Evolutionary conservation across 2,329 filamentous ascomycete genomes (phyloP), one percentile per base, ranked within the genome.

Genomic region (Aspergillus fumigatus): DNA sequence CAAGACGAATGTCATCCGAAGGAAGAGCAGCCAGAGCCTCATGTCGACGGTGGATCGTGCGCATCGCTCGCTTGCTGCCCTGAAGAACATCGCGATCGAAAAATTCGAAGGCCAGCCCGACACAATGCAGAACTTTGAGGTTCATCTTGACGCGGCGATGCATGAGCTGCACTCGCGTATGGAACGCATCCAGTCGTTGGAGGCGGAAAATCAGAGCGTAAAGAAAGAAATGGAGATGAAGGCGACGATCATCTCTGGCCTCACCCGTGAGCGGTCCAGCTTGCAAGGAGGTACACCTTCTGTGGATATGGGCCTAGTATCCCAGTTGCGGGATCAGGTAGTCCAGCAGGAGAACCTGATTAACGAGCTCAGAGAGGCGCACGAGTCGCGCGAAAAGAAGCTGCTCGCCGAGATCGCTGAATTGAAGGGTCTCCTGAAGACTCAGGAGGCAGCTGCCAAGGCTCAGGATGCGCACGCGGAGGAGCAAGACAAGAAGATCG

Each of bases 161-260:
- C 90, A 94, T 65, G 94, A 99, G 71, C 80, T 99, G 35, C 89
- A 96, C 62, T 82, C 82, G 9, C 86, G 92, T 45, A 92, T 92
- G 41, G 92, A 97, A 72, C 87, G 92, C 27, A 92, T 97, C 53
- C 90, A 95, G 68, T 87, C 92, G 66, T 80, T 99, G 14, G 94
- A 99, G 73, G 86, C 86, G 5, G 93, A 96, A 64, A 84, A 97
- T 55, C 80, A 86, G 26, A 87, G 85, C 3, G 85, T 92, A 23
- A 94, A 90, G 79, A 96, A 92, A 78, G 94, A 99, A 73, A 96
- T 97, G 88, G 94, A 99, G 70, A 87, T 84, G 60, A 99, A 99
- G 83, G 92, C 93, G 80, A 90, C 90, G 29, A 92, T 99, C 69
- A 97, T 99, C 65, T 90, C 91, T 29, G 94, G 94, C 6, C 80